Evolutionary conservation across 129 eudicot genomes (phyloP).

Genomic region (Smallanthus sonchifolius): DNA sequence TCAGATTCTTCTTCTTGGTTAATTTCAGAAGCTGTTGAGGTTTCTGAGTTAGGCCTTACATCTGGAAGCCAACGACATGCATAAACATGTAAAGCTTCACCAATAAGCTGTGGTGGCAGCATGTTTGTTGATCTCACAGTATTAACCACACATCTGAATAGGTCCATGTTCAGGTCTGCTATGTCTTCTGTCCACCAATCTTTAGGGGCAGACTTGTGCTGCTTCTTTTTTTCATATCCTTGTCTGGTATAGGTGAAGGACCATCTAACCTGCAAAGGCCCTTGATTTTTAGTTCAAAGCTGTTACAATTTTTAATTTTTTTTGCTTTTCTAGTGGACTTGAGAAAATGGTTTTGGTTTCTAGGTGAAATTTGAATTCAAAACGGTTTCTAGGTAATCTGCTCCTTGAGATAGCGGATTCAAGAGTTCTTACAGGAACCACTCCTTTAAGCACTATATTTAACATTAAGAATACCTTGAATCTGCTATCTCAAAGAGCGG

Average conservation of each 20-base stretch:
- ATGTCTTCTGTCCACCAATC: slow-evolving; percentile 99
- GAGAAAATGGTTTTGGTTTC: no score
- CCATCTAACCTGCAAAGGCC: slow-evolving; percentile 66
- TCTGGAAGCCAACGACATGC: slow-evolving; percentile 70
- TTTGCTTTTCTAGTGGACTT: no score
- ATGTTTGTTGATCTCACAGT: slow-evolving; percentile 55
- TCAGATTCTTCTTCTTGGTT: slow-evolving; percentile 37
- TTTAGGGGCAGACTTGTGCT: slow-evolving; percentile 58
- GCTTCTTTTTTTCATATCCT: slow-evolving; percentile 49
- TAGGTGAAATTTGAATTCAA: no score
- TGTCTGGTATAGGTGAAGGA: slow-evolving; percentile 82
- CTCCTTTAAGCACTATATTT: no score
- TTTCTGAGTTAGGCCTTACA: slow-evolving; percentile 28
- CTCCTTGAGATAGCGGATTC: no score
- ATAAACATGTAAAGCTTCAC: slow-evolving; percentile 86
- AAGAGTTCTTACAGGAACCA: no score
- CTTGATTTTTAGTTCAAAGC: slow-evolving; percentile 1
- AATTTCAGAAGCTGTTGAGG: slow-evolving; percentile 29
- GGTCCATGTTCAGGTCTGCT: slow-evolving; percentile 61
- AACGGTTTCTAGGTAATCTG: no score
- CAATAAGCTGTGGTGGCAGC: slow-evolving; percentile 71
- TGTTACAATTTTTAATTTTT: not conserved
- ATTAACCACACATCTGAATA: slow-evolving; percentile 58
- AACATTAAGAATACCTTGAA: no score
- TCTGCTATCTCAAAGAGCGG: no score